Percentiles rank a stretch among this genome's conserved stretches.
Conservation (phyloP, 257 asterid species). For the Pogostemon cablin region DNA sequence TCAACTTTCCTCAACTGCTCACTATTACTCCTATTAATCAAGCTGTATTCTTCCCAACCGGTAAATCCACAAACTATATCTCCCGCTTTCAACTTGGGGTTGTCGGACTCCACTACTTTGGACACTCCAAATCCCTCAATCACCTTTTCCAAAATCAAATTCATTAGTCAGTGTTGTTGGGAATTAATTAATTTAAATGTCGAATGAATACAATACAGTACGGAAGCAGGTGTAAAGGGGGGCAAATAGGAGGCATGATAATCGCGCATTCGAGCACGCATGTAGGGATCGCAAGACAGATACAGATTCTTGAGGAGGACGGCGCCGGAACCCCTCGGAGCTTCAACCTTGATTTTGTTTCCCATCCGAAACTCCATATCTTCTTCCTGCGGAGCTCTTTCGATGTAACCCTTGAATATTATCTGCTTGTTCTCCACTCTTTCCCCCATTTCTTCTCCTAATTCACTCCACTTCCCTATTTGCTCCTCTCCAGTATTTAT, state of each 20-base stretch:
- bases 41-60: constrained; percentile 94
- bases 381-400: constrained; percentile 67
- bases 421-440: constrained; percentile 66
- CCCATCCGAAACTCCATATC: constrained; percentile 76
- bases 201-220: constrained; percentile 21
- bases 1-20: constrained; percentile 68
- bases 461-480: too few species aligned
- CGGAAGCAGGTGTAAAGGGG: constrained; percentile 78
- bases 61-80: constrained; percentile 81
- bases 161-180: too few species aligned
- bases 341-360: constrained; percentile 51
- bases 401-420: constrained; percentile 69
- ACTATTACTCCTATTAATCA: constrained; percentile 45
- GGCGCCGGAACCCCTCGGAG: constrained; percentile 66
- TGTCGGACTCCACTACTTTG: constrained; percentile 70
- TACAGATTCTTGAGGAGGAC: constrained; percentile 78
- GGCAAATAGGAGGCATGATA: constrained; percentile 77
- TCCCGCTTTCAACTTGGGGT: constrained; percentile 68
- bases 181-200: too few species aligned
- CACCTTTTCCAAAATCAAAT: constrained; percentile 43
- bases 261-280: constrained; percentile 90
- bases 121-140: constrained; percentile 88
- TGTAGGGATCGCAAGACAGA: constrained; percentile 91
- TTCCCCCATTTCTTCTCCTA: constrained; percentile 17
- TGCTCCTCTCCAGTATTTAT: too few species aligned